These are phyloP conservation scores for Echites panduratus DNA, from an alignment of 257 asterid genomes.

Conservation along the genomic window DNA sequence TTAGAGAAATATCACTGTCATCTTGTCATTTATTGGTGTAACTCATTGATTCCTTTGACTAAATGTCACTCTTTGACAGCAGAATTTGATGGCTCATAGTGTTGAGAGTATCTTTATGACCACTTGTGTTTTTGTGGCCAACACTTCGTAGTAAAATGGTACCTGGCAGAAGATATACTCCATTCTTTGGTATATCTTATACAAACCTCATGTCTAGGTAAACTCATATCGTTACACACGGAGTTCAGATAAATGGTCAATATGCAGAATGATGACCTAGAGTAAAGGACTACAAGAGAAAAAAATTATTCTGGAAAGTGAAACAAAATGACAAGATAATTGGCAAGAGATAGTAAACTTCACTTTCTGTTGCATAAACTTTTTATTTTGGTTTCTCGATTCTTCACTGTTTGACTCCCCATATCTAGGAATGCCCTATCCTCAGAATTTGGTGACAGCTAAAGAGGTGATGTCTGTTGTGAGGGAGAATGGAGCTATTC, in stretches of 20 bases:
- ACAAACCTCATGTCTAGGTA: not conserved
- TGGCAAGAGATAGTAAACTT: not conserved
- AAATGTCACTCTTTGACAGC: not conserved
- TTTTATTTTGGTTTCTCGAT: slow-evolving; percentile 32
- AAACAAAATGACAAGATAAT: not conserved
- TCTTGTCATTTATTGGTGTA: not conserved
- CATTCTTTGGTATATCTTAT: not conserved
- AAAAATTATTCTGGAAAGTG: not conserved
- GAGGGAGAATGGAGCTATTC: slow-evolving; percentile 72
- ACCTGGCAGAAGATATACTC: not conserved
- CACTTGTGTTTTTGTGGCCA: not conserved
- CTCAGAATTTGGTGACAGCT: slow-evolving; percentile 83
- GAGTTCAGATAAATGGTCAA: not conserved
- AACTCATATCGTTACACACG: not conserved
- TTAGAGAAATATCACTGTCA: not conserved
- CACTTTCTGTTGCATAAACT: not conserved
- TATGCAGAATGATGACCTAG: not conserved
- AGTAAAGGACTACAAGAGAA: not conserved
- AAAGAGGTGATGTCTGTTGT: slow-evolving; percentile 73
- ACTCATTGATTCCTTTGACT: not conserved
- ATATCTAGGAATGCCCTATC: slow-evolving; percentile 86
- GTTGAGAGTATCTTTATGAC: not conserved
- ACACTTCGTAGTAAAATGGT: not conserved
- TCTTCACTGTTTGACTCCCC: not conserved
- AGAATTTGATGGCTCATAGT: not conserved